Evolutionary conservation across 257 asterid species (phyloP), one percentile per base, ranked within the genome.

Genomic region (Salvia splendens): DNA sequence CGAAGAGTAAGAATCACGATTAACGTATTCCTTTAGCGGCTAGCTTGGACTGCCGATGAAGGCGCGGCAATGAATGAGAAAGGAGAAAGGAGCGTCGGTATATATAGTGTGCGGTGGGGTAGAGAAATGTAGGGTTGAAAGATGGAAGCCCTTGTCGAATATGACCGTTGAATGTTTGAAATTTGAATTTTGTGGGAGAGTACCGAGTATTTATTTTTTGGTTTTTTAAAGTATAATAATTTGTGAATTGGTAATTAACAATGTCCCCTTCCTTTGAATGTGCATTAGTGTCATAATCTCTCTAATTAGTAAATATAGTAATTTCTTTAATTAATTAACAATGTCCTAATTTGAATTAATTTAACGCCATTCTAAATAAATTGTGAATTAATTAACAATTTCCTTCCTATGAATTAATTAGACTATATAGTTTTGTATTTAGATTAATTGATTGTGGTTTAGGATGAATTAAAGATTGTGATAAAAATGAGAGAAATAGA

Each of bases 81-180:
- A 24, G 30, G 30, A 24, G 30, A 24, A 36, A 50, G 36, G 53
- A 65, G 58, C 8, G 12, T 50, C 4, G 24, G 8, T 67, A 61
- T 74, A 60, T 74, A 74, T 74, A 74, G 30, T 52, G 74, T 24
- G 30, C 30, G 30, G 30, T 24, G 30, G 30, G 30, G 30, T 24
- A 24, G 30, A 0, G 30, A 24, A 24, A 24, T 24, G 30, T 24
- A 24, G 30, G 30, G 30, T 24, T 24, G 47, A 12, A 52, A 24
- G 30, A 1, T 24, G 30, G 30, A 24, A 24, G 2, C 30, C 30
- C 30, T 65, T 28, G 51, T 20, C 3, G 11, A 59, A 75, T 62
- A 5, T 78, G 79, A 77, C 89, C 92, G 89, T 83, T 86, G 82
- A 80, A 71, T 56, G 16, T 12, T 79, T 74, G 65, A 83, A 83